Evolutionary conservation across 2,329 filamentous ascomycete genomes (phyloP), one percentile per base, ranked within the genome.

Genomic region (Stagonosporopsis tanaceti): DNA sequence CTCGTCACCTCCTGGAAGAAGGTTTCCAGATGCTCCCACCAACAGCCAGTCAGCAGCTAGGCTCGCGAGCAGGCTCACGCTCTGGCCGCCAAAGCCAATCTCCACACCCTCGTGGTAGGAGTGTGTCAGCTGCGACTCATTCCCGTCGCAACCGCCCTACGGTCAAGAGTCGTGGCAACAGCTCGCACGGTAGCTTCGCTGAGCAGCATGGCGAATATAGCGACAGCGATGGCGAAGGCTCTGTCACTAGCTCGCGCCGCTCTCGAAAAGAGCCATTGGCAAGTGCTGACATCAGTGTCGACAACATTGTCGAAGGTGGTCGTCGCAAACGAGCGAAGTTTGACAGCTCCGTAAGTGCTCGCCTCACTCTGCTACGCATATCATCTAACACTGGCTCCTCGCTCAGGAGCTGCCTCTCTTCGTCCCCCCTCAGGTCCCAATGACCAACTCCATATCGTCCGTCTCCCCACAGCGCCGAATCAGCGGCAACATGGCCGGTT

Each of bases 271-370:
- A 97, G 70, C 90, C 92, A 64, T 87, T 97, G 70, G 93, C 92
- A 46, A 97, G 92, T 75, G 96, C 95, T 15, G 95, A 99, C 68
- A 99, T 99, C 73, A 98, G 94, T 76, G 87, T 97, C 67, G 93
- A 97, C 68, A 99, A 99, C 76, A 98, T 99, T 77, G 91, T 99
- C 60, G 94, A 98, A 79, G 95, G 96, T 73, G 93, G 94, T 66
- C 89, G 95, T 77, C 89, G 95, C 74, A 97, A 98, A 83, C 88
- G 93, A 73, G 92, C 94, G 70, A 97, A 97, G 79, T 89, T 89
- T 80, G 94, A 98, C 78, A 98, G 94, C 81, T 97, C 94, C 79
- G 94, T 98, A 89, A 88, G 94, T 84, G 53, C 42, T 44, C 57
- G 40, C 40, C 53, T 45, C 44, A 50, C 58, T 56, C 44, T 50